phyloP scores from a whole-genome alignment of 192 early-diverging fungal species.

The Jimgerdemannia flammicorona region DNA sequence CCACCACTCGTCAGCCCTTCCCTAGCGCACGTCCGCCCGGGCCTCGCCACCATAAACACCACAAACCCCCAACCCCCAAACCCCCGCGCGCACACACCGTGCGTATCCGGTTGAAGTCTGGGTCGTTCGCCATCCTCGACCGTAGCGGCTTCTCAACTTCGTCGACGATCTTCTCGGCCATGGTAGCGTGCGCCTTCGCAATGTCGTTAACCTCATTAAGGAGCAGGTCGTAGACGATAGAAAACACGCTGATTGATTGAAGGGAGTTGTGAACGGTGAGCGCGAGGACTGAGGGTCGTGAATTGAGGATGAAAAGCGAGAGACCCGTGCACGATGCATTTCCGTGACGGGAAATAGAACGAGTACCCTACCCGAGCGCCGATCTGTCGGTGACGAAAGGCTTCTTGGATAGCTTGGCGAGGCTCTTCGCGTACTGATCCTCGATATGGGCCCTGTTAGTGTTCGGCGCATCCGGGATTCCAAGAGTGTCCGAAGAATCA shows the following conservation, averaged over 20 bases:
- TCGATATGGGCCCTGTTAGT: constrained; percentile 39
- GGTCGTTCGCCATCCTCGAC: constrained; percentile 1
- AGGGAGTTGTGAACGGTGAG: too few species aligned
- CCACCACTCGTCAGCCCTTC: too few species aligned
- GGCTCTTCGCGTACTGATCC: constrained; percentile 44
- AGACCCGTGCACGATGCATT: too few species aligned
- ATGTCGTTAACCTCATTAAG: constrained; percentile 27
- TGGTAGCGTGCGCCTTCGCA: constrained; percentile 21
- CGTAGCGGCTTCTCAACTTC: constrained; percentile 35
- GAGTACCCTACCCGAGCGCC: constrained; percentile 22
- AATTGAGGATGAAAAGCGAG: too few species aligned
- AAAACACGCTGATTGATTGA: constrained; percentile 10
- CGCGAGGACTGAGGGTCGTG: too few species aligned
- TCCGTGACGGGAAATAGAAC: background rate
- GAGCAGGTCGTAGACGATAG: constrained; percentile 15
- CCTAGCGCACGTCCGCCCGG: too few species aligned
- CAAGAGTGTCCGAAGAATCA: too few species aligned
- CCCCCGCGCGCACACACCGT: too few species aligned
- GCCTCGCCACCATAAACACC: too few species aligned
- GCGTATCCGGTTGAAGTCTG: background rate
- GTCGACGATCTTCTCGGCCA: constrained; percentile 32
- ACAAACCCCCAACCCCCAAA: too few species aligned
- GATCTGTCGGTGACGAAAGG: constrained; percentile 36
- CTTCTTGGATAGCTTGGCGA: constrained; percentile 42
- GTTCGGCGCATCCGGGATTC: too few species aligned